A percentile compares a stretch with the other conserved stretches of the same genome.
phyloP scores from a whole-genome alignment of 345 rosid species.

The Gossypium anomalum region DNA sequence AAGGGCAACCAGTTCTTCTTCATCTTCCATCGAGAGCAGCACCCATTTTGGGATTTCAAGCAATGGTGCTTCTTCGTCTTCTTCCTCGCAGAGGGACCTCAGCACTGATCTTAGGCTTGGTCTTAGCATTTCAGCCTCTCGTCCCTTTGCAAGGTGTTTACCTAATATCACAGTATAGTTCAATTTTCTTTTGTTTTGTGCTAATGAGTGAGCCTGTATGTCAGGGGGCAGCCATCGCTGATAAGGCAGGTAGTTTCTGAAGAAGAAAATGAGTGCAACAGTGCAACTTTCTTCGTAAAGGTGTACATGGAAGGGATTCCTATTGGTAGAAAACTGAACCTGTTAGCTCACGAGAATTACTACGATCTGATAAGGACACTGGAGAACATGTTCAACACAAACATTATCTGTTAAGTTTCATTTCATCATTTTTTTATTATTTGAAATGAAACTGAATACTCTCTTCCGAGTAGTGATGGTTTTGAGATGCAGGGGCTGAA shows the following conservation, averaged over 20 bases:
- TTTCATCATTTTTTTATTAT: background rate
- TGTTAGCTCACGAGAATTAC: background rate
- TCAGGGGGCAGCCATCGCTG: background rate
- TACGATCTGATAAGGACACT: background rate
- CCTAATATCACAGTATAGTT: background rate
- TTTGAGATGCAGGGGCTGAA: background rate
- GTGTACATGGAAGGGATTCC: conserved; percentile 4
- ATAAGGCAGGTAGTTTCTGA: background rate
- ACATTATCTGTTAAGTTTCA: background rate
- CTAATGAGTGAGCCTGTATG: background rate
- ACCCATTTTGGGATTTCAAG: background rate
- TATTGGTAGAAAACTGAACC: background rate
- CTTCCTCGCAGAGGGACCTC: background rate
- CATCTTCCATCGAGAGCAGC: conserved; percentile 1
- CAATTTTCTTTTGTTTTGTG: too few species aligned
- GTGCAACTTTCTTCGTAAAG: background rate
- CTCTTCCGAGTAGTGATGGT: background rate
- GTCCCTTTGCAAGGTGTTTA: background rate
- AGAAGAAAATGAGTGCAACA: conserved; percentile 2
- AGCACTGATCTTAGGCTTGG: background rate
- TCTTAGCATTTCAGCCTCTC: background rate
- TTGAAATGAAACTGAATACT: background rate
- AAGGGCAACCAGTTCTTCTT: background rate
- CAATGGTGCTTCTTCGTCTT: background rate
- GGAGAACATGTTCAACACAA: background rate